These are phyloP conservation scores for Amanita subjunquillea DNA, from an alignment of 768 basidiomycete species.

Conservation along the genomic window DNA sequence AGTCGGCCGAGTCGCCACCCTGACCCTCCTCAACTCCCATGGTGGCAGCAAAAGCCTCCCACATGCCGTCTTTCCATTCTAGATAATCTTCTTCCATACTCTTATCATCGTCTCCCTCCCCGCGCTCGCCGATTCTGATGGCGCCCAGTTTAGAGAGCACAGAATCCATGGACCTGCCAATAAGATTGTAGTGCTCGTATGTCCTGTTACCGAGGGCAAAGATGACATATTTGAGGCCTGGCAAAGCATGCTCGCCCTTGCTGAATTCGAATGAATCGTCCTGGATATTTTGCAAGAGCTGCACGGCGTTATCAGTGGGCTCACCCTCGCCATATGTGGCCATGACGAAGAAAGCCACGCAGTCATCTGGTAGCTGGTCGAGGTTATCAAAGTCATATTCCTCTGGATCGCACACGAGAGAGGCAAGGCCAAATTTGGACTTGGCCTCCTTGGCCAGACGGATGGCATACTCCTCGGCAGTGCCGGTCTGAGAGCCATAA, in stretches of 20 bases:
- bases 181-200: slow-evolving; percentile 94
- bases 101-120: slow-evolving; percentile 98
- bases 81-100: slow-evolving; percentile 99
- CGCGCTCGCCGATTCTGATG: slow-evolving; percentile 74
- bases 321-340: slow-evolving; percentile 99
- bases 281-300: slow-evolving; percentile 85
- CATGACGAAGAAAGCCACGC: slow-evolving; percentile 88
- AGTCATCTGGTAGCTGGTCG: slow-evolving; percentile 82
- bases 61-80: slow-evolving; percentile 98
- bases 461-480: slow-evolving; percentile 96
- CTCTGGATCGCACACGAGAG: slow-evolving; percentile 95
- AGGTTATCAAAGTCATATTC: slow-evolving; percentile 98
- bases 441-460: slow-evolving; percentile 98
- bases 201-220: slow-evolving; percentile 91
- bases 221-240: slow-evolving; percentile 87
- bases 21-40: slow-evolving; percentile 94
- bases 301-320: slow-evolving; percentile 95
- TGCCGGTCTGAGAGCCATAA: slow-evolving; percentile 97
- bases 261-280: slow-evolving; percentile 85
- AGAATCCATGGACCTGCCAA: slow-evolving; percentile 70
- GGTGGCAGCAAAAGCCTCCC: slow-evolving; percentile 74
- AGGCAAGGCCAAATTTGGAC: slow-evolving; percentile 88
- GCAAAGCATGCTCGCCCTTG: slow-evolving; percentile 63
- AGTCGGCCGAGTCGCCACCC: slow-evolving; percentile 91
- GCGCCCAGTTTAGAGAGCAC: slow-evolving; percentile 74